Percentiles rank a stretch among this genome's conserved stretches.
Evolutionary conservation across 2,329 filamentous ascomycete species (phyloP).

Genomic region (Aureobasidium sp.): DNA sequence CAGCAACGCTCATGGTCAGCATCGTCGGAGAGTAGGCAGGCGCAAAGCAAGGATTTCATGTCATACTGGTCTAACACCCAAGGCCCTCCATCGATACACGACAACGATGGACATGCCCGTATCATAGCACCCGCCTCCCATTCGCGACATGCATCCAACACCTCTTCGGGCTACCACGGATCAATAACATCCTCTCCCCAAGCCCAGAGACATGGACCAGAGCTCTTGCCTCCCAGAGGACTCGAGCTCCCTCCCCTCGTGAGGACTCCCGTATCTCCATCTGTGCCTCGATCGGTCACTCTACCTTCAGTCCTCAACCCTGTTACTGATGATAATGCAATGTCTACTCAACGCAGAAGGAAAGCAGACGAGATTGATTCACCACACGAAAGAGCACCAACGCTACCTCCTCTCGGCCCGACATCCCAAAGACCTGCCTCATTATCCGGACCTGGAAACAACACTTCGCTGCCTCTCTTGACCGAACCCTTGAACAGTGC

Average conservation of each 20-base stretch:
- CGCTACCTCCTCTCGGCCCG: constrained; percentile 23
- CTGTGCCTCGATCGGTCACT: constrained; percentile 28
- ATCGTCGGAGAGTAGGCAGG: constrained; percentile 19
- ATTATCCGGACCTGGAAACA: background rate
- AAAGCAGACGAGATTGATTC: constrained; percentile 38
- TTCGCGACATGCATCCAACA: constrained; percentile 4
- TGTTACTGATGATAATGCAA: constrained; percentile 20
- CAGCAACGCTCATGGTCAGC: constrained; percentile 24
- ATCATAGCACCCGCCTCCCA: background rate
- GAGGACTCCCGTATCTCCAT: constrained; percentile 17
- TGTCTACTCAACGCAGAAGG: constrained; percentile 27
- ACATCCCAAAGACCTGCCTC: background rate
- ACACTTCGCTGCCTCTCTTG: background rate
- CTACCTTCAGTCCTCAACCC: constrained; percentile 41
- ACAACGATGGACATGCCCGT: background rate
- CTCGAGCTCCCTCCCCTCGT: constrained; percentile 25
- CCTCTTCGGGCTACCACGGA: background rate
- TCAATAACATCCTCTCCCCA: background rate
- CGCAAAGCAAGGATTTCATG: constrained; percentile 25
- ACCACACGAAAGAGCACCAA: constrained; percentile 27
- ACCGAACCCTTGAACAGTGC: constrained; percentile 17
- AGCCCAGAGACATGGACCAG: background rate
- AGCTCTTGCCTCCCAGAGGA: background rate
- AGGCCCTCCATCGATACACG: constrained; percentile 18
- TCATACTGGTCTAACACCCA: constrained; percentile 23